Evolutionary conservation across 2,329 filamentous ascomycete species (phyloP).

Genomic region (Amesomyces nigricolor): DNA sequence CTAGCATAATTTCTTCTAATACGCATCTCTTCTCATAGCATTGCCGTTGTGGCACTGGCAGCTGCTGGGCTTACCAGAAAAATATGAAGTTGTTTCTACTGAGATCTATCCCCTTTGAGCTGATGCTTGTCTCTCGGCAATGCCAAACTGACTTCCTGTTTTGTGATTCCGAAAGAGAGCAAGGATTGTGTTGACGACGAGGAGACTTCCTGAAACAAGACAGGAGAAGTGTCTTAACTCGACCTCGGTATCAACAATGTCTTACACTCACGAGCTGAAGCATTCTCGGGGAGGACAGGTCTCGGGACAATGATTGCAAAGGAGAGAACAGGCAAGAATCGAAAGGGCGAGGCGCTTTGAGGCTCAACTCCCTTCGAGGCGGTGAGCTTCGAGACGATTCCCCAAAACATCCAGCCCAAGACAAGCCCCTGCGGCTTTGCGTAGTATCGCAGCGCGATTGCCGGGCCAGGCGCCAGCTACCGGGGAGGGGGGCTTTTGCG

Average conservation of each 20-base stretch:
- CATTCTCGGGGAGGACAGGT: too few relatives aligned
- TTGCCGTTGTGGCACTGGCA: too few relatives aligned
- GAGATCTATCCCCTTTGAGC: too few relatives aligned
- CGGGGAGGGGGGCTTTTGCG: background rate
- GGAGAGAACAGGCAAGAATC: background rate
- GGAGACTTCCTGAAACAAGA: too few relatives aligned
- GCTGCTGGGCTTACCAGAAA: background rate
- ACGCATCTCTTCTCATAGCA: background rate
- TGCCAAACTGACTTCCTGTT: background rate
- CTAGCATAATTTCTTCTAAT: constrained; percentile 1
- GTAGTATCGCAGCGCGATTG: constrained; percentile 15
- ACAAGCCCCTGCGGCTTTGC: constrained; percentile 7
- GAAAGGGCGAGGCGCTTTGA: background rate
- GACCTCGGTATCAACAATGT: too few relatives aligned
- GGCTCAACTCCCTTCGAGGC: background rate
- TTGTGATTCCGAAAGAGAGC: background rate
- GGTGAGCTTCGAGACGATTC: background rate
- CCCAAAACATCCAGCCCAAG: constrained; percentile 3
- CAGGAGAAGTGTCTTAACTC: too few relatives aligned
- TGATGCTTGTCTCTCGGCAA: too few relatives aligned
- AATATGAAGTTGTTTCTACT: background rate
- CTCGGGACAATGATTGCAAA: background rate
- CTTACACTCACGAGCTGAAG: too few relatives aligned
- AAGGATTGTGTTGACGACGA: too few relatives aligned
- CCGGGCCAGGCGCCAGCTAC: background rate